Evolutionary conservation across 2,329 filamentous ascomycete genomes (phyloP).

Genomic region (Xylaria sp.): DNA sequence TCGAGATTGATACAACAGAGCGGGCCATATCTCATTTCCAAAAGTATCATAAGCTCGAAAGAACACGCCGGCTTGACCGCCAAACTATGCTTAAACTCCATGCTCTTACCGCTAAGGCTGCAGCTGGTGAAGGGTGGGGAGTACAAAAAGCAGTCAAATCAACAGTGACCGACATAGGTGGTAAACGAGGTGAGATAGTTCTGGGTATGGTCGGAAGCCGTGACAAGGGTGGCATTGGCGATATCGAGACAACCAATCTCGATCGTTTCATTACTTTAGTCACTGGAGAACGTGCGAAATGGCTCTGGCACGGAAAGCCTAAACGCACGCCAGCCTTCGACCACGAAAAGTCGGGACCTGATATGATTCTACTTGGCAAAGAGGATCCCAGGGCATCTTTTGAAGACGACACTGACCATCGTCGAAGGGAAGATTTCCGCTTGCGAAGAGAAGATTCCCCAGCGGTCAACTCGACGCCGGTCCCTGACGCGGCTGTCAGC

Average conservation of each 20-base stretch:
- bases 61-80: slow-evolving; percentile 79
- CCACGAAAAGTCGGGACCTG: slow-evolving; percentile 53
- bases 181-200: slow-evolving; percentile 91
- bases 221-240: slow-evolving; percentile 87
- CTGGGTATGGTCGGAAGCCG: slow-evolving; percentile 90
- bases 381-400: slow-evolving; percentile 59
- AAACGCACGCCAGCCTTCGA: slow-evolving; percentile 63
- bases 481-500: slow-evolving; percentile 54
- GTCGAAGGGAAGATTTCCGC: slow-evolving; percentile 54
- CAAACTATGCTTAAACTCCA: slow-evolving; percentile 83
- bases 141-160: slow-evolving; percentile 95
- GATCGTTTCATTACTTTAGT: slow-evolving; percentile 80
- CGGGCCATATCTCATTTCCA: slow-evolving; percentile 87
- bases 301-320: slow-evolving; percentile 93
- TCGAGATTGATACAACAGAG: slow-evolving; percentile 83
- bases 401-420: slow-evolving; percentile 58
- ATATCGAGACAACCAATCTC: slow-evolving; percentile 90
- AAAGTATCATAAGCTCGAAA: slow-evolving; percentile 81
- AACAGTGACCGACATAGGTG: slow-evolving; percentile 89
- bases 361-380: slow-evolving; percentile 59
- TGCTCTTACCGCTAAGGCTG: slow-evolving; percentile 84
- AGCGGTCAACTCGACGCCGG: slow-evolving; percentile 50
- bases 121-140: slow-evolving; percentile 86
- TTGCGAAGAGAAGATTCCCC: slow-evolving; percentile 55
- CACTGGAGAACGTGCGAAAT: slow-evolving; percentile 84